Conservation (phyloP, 2,329 filamentous ascomycete genomes). For the Zymoseptoria passerinii region DNA sequence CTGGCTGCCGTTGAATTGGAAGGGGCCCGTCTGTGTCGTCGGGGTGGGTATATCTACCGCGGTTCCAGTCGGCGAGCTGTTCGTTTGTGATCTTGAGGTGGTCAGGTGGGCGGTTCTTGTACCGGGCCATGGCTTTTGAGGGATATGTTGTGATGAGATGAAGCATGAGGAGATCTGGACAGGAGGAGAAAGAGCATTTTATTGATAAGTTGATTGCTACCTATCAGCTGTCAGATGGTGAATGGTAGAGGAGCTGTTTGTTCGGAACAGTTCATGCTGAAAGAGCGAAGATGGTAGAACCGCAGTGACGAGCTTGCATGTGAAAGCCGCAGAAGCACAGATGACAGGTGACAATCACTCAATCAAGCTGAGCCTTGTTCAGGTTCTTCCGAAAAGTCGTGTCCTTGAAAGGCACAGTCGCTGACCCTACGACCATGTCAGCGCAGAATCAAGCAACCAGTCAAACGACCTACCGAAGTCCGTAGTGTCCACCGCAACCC, state of each 20-base stretch:
- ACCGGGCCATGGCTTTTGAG: not conserved
- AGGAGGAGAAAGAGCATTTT: not conserved
- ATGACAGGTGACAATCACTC: not conserved
- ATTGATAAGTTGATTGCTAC: not conserved
- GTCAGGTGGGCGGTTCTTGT: not conserved
- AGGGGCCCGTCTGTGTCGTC: not conserved
- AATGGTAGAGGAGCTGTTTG: not conserved
- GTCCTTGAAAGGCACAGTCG: constrained; percentile 43
- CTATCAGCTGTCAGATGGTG: not conserved
- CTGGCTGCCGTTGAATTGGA: not conserved
- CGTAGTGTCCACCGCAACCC: constrained; percentile 37
- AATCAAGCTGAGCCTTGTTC: constrained; percentile 9
- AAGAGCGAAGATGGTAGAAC: not conserved
- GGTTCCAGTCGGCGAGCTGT: not conserved
- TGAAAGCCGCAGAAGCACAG: not conserved
- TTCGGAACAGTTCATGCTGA: not conserved
- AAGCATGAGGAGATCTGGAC: not conserved
- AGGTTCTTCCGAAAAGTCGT: constrained; percentile 41
- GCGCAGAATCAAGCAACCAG: not conserved
- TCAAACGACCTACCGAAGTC: constrained; percentile 34
- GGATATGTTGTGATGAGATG: not conserved
- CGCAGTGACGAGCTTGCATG: constrained; percentile 5
- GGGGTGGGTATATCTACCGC: no score
- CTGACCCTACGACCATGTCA: constrained; percentile 16
- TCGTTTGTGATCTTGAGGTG: not conserved